phyloP scores from a whole-genome alignment of 2,329 filamentous ascomycete species.

The Colletotrichum musicola region DNA sequence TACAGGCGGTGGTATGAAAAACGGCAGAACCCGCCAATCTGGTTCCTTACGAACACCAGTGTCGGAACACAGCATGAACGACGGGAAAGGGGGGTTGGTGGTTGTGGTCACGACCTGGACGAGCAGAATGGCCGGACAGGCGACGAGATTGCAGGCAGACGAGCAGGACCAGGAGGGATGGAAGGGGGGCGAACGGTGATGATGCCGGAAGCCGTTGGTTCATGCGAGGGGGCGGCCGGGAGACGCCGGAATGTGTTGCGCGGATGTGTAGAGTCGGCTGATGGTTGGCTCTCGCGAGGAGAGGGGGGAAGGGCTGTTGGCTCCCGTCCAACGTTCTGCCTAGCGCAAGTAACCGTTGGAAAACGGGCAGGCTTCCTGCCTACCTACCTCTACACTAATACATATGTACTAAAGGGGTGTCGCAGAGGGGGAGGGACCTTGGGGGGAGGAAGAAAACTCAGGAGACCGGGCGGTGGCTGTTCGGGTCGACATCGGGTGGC shows the following conservation, averaged over 20 bases:
- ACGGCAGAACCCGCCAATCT: constrained; percentile 25
- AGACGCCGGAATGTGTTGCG: constrained; percentile 2
- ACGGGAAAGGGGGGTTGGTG: constrained; percentile 18
- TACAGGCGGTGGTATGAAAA: background rate
- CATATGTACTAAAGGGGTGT: background rate
- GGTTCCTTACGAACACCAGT: constrained; percentile 29
- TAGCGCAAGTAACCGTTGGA: constrained; percentile 1
- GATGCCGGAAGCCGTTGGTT: constrained; percentile 23
- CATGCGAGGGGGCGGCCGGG: constrained; percentile 16
- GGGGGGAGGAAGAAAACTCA: background rate
- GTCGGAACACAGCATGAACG: constrained; percentile 37
- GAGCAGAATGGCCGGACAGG: background rate
- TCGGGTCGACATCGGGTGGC: constrained; percentile 5
- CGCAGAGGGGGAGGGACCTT: background rate
- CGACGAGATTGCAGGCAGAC: background rate
- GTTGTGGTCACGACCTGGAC: background rate
- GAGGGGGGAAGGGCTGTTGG: background rate
- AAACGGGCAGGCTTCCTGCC: background rate
- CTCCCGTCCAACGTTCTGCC: background rate
- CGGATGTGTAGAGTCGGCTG: background rate
- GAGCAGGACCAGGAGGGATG: background rate
- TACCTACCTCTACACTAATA: too few species aligned
- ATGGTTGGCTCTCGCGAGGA: background rate
- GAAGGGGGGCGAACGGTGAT: constrained; percentile 6
- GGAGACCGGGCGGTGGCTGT: constrained; percentile 1